phyloP scores from a whole-genome alignment of 352 stramenopile genomes.

The Pythium aquatile region DNA sequence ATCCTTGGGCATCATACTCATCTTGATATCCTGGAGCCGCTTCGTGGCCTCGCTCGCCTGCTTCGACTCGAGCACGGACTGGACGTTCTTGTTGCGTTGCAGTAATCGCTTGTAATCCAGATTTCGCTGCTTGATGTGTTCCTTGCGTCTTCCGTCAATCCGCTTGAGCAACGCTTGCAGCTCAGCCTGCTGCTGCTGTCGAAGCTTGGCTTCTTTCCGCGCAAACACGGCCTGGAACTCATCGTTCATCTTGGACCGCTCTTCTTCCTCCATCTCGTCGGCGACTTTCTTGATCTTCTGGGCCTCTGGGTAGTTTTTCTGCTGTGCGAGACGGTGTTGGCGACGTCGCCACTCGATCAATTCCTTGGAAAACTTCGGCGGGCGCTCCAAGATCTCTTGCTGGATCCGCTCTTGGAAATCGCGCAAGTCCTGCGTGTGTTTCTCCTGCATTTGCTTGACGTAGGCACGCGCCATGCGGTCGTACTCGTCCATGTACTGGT shows the following conservation, averaged over 20 bases:
- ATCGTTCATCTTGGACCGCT: constrained; percentile 88
- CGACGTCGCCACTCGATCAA: constrained; percentile 93
- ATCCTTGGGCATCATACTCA: constrained; percentile 72
- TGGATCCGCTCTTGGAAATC: constrained; percentile 90
- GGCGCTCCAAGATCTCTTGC: constrained; percentile 82
- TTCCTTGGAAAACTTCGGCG: constrained; percentile 93
- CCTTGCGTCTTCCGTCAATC: constrained; percentile 92
- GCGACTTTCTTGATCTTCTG: constrained; percentile 95
- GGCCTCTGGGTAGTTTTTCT: constrained; percentile 93
- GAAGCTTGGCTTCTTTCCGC: constrained; percentile 89
- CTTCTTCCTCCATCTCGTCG: constrained; percentile 92
- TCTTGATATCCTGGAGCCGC: constrained; percentile 79
- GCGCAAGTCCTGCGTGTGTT: constrained; percentile 80
- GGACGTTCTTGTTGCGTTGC: constrained; percentile 95
- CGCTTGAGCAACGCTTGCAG: constrained; percentile 92
- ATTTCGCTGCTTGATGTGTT: constrained; percentile 93
- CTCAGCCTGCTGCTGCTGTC: constrained; percentile 91
- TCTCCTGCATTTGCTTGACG: constrained; percentile 94
- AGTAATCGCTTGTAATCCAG: constrained; percentile 92
- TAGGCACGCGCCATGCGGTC: constrained; percentile 93
- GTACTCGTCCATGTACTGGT: constrained; percentile 95
- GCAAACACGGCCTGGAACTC: constrained; percentile 72
- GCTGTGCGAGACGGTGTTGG: constrained; percentile 92
- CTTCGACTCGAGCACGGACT: constrained; percentile 92
- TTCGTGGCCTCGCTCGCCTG: constrained; percentile 79